phyloP scores from a whole-genome alignment of 305 asterid genomes.

The Euphrasia arctica region DNA sequence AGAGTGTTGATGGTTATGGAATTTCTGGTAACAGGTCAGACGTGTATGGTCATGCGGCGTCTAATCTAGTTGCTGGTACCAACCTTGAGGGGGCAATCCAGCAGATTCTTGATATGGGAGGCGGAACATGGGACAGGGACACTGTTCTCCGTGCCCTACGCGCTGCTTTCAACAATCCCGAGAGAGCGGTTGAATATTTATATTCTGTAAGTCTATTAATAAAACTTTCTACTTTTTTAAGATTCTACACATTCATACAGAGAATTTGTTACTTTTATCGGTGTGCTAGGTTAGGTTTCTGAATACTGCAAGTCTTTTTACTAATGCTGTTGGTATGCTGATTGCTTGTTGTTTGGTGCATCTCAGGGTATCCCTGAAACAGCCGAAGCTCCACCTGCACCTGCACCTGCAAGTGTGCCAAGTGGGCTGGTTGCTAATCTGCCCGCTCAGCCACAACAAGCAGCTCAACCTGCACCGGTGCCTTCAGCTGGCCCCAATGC shows the following conservation, averaged over 20 bases:
- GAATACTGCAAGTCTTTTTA: background rate
- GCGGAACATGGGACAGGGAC: constrained; percentile 88
- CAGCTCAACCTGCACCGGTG: constrained; percentile 50
- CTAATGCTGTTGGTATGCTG: background rate
- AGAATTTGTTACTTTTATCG: background rate
- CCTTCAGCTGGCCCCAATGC: constrained; percentile 78
- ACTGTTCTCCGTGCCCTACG: constrained; percentile 85
- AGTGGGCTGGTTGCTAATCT: constrained; percentile 30
- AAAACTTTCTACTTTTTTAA: background rate
- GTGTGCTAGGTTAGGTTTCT: background rate
- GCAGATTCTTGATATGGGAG: constrained; percentile 90
- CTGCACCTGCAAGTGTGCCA: constrained; percentile 32
- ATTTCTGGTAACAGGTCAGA: constrained; percentile 34
- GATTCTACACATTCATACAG: background rate
- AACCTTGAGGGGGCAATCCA: constrained; percentile 67
- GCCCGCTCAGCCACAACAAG: constrained; percentile 52
- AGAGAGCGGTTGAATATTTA: constrained; percentile 88
- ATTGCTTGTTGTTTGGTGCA: constrained; percentile 21
- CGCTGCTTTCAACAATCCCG: constrained; percentile 88
- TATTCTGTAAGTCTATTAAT: constrained; percentile 59
- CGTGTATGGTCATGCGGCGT: constrained; percentile 72
- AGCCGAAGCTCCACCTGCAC: constrained; percentile 61
- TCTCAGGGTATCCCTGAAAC: constrained; percentile 78
- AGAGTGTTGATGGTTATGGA: constrained; percentile 2
- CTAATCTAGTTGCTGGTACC: constrained; percentile 67